Evolutionary conservation across 1,284 basidiomycete genomes (phyloP).

Genomic region (Ceratobasidium sp.): DNA sequence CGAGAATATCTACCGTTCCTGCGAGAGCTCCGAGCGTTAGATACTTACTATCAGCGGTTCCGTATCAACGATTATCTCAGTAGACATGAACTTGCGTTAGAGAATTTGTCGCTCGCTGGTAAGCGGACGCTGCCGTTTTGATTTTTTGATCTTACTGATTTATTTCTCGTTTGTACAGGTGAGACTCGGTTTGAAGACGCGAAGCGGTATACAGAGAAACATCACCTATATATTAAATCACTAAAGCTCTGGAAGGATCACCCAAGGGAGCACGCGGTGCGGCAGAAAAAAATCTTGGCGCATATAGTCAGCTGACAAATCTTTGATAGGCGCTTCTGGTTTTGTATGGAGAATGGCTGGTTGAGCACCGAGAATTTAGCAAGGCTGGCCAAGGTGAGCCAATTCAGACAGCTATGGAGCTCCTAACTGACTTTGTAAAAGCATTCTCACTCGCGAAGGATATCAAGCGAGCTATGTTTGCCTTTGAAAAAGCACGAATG

Average conservation of each 20-base stretch:
- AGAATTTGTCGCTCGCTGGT: slow-evolving; percentile 83
- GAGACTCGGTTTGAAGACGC: slow-evolving; percentile 81
- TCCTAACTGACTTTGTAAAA: slow-evolving; percentile 54
- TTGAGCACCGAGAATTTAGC: slow-evolving; percentile 83
- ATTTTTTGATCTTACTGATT: slow-evolving; percentile 9
- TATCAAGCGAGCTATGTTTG: slow-evolving; percentile 79
- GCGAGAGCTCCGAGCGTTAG: slow-evolving; percentile 85
- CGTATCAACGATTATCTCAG: slow-evolving; percentile 93
- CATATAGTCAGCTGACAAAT: neutral
- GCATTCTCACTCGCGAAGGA: slow-evolving; percentile 79
- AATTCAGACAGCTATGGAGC: slow-evolving; percentile 62
- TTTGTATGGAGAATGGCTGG: slow-evolving; percentile 89
- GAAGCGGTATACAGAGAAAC: slow-evolving; percentile 80
- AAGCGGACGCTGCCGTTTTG: slow-evolving; percentile 47
- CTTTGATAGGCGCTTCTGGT: slow-evolving; percentile 69
- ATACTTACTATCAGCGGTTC: slow-evolving; percentile 87
- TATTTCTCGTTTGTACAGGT: slow-evolving; percentile 19
- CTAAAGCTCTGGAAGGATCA: slow-evolving; percentile 79
- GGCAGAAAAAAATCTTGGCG: slow-evolving; percentile 52
- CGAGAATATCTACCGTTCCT: slow-evolving; percentile 98
- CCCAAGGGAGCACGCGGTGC: slow-evolving; percentile 70
- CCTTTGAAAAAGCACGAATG: slow-evolving; percentile 85
- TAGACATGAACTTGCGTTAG: slow-evolving; percentile 79
- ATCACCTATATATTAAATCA: slow-evolving; percentile 82
- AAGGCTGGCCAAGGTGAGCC: slow-evolving; percentile 76